These are phyloP conservation scores for Arctostaphylos glauca DNA, from an alignment of 148 eudicot genomes.

Conservation along the genomic window DNA sequence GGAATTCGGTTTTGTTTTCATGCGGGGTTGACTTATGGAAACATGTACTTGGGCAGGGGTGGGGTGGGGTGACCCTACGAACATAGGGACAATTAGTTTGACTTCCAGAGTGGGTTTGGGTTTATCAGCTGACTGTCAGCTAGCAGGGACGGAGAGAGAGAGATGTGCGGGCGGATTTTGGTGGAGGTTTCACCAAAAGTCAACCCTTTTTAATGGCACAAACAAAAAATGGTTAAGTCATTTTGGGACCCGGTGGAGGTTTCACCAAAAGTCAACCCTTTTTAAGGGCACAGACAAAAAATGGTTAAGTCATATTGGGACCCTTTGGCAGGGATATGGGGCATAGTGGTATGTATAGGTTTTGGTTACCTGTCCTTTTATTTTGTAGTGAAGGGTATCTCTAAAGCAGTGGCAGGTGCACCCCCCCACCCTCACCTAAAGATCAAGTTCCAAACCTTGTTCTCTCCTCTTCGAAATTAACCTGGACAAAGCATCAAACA, in stretches of 20 bases:
- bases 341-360: neutral
- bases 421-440: neutral
- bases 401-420: neutral
- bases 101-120: conserved; percentile 20
- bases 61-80: neutral
- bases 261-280: conserved; percentile 1
- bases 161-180: neutral
- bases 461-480: too few species aligned
- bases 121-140: conserved; percentile 9
- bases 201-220: conserved; percentile 8
- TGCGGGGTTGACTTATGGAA: conserved; percentile 20
- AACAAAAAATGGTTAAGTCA: conserved; percentile 3
- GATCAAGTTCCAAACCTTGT: too few species aligned
- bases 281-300: conserved; percentile 6
- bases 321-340: conserved; percentile 7
- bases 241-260: neutral
- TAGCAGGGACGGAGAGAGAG: conserved; percentile 12
- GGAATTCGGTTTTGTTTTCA: conserved; percentile 11
- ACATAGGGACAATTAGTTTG: conserved; percentile 21
- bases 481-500: too few species aligned
- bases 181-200: conserved; percentile 12
- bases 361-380: neutral
- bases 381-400: neutral
- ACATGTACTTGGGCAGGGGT: neutral
- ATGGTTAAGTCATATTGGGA: neutral